Evolutionary conservation across 805 yeast genomes (phyloP), one percentile per base, ranked within the genome.

Genomic region (Nakazawaea ambrosiae): DNA sequence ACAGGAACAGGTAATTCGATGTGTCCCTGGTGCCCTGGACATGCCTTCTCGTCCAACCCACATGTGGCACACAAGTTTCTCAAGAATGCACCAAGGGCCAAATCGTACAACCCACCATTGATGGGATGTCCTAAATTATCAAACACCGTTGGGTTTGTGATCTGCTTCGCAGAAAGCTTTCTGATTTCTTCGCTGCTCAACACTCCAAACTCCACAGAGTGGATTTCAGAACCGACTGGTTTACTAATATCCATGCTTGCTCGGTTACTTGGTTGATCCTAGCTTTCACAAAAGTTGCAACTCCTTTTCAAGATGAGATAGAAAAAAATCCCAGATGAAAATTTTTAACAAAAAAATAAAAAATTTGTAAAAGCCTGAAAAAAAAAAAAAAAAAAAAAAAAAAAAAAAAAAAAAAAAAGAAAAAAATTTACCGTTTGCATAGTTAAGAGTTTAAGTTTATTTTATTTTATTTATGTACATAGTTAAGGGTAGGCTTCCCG

Each of bases 21-120:
- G 60, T 92, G 98, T 44, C 99, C 99, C 60, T 88, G 87, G 60
- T 92, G 99, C 33, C 99, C 99, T 4, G 97, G 97, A 66, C 99
- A 92, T 50, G 76, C 80, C 54, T 82, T 78, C 49, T 90, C 97
- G 57, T 89, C 96, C 45, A 90, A 68, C 15, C 97, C 96, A 73
- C 99, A 92, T 1, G 97, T 90, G 17, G 92, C 73, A 74, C 99
- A 88, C 41, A 84, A 69, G 57, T 90, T 86, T 53, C 81, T 73
- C 45, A 87, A 66, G 53, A 88, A 92, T 1, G 98, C 97, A 47
- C 99, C 99, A 28, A 92, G 65, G n/a, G 96, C 78, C 44, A 90
- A 71, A 61, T 92, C 99, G 53, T 92, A 92, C 24, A 92, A 66
- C 59, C 99, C 99, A 43, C 92, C 89, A 29, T 81, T 71, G 37